phyloP scores from a whole-genome alignment of 371 early-diverging fungal genomes.

The Saksenaea vasiformis region DNA sequence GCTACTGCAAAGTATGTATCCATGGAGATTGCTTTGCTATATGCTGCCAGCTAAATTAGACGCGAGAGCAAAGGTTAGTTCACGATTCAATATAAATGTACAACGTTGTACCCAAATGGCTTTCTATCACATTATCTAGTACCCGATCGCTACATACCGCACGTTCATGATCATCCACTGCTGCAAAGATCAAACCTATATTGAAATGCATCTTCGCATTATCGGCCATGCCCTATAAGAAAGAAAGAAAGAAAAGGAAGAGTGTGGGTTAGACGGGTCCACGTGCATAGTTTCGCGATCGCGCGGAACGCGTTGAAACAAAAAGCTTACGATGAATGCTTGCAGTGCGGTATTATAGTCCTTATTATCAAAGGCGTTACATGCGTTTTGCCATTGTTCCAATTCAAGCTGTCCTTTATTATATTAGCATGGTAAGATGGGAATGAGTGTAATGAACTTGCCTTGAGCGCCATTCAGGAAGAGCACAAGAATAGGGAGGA shows the following conservation, averaged over 20 bases:
- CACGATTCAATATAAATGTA: conserved; percentile 12
- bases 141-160: conserved; percentile 67
- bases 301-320: background rate
- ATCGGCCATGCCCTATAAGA: conserved; percentile 79
- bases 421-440: background rate
- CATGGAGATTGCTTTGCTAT: conserved; percentile 69
- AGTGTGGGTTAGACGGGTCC: background rate
- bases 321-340: conserved; percentile 41
- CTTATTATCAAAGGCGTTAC: conserved; percentile 43
- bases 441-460: background rate
- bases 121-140: conserved; percentile 7
- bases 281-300: background rate
- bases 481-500: conserved; percentile 4
- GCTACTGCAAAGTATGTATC: conserved; percentile 92
- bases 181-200: conserved; percentile 82
- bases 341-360: conserved; percentile 42
- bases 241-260: background rate
- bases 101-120: conserved; percentile 10
- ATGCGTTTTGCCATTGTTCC: conserved; percentile 53
- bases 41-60: conserved; percentile 65
- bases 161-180: conserved; percentile 72
- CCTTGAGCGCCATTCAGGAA: conserved; percentile 26
- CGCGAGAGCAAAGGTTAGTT: conserved; percentile 2
- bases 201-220: conserved; percentile 95
- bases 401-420: conserved; percentile 40